Evolutionary conservation across 345 rosid genomes (phyloP).

Genomic region (Lepidium didymum): DNA sequence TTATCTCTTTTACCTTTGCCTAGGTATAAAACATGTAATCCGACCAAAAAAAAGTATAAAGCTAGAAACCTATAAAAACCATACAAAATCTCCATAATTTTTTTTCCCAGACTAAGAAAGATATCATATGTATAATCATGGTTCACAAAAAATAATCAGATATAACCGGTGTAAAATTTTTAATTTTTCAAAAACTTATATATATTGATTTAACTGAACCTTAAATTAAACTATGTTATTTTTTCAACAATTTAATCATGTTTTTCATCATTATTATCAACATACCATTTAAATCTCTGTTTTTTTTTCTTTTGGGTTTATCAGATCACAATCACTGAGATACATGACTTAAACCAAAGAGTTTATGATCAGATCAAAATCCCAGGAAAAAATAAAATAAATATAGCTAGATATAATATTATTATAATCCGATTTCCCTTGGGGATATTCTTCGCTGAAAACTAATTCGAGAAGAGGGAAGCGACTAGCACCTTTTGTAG

Average conservation of each 20-base stretch:
- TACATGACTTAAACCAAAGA: too few species aligned
- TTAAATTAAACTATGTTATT: too few species aligned
- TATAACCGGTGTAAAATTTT: too few species aligned
- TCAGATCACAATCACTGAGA: too few species aligned
- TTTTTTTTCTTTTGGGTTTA: too few species aligned
- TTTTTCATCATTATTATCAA: neutral
- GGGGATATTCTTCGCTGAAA: neutral
- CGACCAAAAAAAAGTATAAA: too few species aligned
- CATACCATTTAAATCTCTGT: neutral
- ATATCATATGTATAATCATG: neutral
- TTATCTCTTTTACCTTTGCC: too few species aligned
- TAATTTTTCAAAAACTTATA: too few species aligned
- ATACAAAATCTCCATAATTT: neutral
- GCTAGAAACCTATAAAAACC: neutral
- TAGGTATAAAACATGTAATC: too few species aligned
- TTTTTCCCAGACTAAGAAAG: neutral
- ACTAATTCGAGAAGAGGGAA: constrained; percentile 7
- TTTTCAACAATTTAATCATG: too few species aligned
- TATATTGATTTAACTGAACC: too few species aligned
- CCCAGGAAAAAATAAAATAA: neutral
- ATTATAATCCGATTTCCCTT: neutral
- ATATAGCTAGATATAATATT: neutral
- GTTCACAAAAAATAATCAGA: neutral
- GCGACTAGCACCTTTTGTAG: constrained; percentile 9
- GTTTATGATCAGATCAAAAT: too few species aligned